Percentiles rank a stretch among this genome's conserved stretches.
Conservation (phyloP, 257 asterid genomes). For the Lavandula angustifolia region DNA sequence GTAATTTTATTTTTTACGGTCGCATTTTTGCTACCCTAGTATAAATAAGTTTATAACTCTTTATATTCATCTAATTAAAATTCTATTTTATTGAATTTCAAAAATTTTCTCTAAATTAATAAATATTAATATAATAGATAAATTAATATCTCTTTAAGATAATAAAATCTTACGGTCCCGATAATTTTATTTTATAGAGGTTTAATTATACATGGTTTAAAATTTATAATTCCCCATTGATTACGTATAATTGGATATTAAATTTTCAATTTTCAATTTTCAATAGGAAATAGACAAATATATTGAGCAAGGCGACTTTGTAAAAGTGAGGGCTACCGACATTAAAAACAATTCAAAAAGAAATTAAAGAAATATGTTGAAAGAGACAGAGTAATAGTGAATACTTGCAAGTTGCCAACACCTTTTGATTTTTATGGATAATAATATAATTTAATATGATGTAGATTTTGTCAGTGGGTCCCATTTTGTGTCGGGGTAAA, state of each 20-base stretch:
- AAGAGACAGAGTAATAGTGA: not conserved
- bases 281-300: not conserved
- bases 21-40: no score
- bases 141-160: no score
- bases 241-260: not conserved
- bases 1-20: no score
- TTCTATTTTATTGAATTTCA: no score
- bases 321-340: conserved; percentile 28
- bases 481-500: conserved; percentile 10
- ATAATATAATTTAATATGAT: not conserved
- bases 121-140: no score
- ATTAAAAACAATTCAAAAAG: not conserved
- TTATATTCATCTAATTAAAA: no score
- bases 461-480: not conserved
- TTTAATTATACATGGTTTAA: no score
- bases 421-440: not conserved
- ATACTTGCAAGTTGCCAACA: conserved; percentile 21
- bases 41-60: no score
- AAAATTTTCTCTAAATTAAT: no score
- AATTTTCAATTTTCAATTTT: not conserved
- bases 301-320: not conserved
- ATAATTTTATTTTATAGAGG: no score
- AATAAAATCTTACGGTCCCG: no score
- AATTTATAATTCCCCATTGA: no score
- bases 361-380: not conserved